phyloP scores from a whole-genome alignment of 768 basidiomycete genomes.

The Pleurotus citrinopileatus region DNA sequence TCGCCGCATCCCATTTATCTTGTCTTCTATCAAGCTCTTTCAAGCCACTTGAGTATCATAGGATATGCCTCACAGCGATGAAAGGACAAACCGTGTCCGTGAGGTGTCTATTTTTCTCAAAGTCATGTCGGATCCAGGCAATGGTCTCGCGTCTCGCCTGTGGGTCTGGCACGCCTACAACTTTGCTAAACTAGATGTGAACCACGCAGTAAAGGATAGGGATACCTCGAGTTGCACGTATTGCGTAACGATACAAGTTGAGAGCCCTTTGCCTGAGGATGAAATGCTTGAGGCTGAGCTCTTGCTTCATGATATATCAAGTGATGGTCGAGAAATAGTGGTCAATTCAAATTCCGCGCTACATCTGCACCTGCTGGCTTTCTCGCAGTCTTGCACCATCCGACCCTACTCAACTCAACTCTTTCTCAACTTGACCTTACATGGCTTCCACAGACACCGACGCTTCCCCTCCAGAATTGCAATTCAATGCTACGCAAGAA shows the following conservation, averaged over 20 bases:
- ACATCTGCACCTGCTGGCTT: conserved; percentile 1
- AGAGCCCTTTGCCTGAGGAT: conserved; percentile 63
- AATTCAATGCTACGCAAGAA: neutral
- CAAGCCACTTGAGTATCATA: conserved; percentile 1
- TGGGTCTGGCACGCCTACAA: conserved; percentile 60
- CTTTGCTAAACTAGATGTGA: too few species aligned
- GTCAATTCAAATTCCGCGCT: conserved; percentile 16
- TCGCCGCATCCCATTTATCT: conserved; percentile 49
- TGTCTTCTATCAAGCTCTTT: conserved; percentile 61
- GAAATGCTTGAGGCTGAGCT: conserved; percentile 68
- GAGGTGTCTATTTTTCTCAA: conserved; percentile 60
- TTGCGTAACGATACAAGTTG: conserved; percentile 60
- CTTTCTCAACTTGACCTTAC: neutral
- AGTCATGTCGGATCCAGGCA: conserved; percentile 69
- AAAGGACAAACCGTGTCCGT: conserved; percentile 52
- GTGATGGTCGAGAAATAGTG: conserved; percentile 7
- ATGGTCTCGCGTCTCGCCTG: conserved; percentile 63
- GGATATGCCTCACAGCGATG: too few species aligned
- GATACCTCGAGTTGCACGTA: conserved; percentile 68
- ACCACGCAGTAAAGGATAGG: too few species aligned
- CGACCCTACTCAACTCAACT: conserved; percentile 7
- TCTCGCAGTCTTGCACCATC: neutral
- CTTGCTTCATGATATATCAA: conserved; percentile 14
- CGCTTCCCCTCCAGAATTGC: neutral
- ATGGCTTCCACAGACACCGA: conserved; percentile 1